Evolutionary conservation across 129 eudicot genomes (phyloP).

Genomic region (Pseudognaphalium luteoalbum): DNA sequence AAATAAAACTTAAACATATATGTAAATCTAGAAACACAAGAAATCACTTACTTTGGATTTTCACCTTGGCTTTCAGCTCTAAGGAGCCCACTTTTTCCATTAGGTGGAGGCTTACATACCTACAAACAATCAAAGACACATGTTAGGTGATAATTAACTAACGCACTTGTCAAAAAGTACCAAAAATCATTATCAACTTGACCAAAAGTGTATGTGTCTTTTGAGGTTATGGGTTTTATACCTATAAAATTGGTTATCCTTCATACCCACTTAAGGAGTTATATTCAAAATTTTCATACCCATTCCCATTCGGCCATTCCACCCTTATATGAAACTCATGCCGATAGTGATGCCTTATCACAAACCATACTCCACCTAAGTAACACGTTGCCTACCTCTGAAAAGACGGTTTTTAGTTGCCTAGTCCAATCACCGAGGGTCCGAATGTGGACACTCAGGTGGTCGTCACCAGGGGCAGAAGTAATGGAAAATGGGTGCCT

Average conservation of each 20-base stretch:
- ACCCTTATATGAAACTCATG: neutral
- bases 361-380: neutral
- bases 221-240: neutral
- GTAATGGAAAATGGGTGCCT: constrained; percentile 98
- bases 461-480: constrained; percentile 82
- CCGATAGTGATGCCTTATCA: neutral
- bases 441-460: constrained; percentile 84
- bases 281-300: neutral
- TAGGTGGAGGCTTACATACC: constrained; percentile 73
- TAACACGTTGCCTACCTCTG: constrained; percentile 47
- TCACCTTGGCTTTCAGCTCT: constrained; percentile 74
- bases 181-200: constrained; percentile 22
- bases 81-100: constrained; percentile 77
- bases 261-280: neutral
- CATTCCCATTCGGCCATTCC: neutral
- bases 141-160: constrained; percentile 26
- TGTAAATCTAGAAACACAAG: constrained; percentile 11
- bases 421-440: constrained; percentile 94
- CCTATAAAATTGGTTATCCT: neutral
- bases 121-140: constrained; percentile 38
- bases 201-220: neutral
- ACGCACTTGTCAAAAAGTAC: neutral
- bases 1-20: neutral
- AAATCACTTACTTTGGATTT: constrained; percentile 60
- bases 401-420: constrained; percentile 67